Percentiles rank a stretch among this genome's conserved stretches.
phyloP scores from a whole-genome alignment of 352 stramenopile genomes.

The Pythium biforme region DNA sequence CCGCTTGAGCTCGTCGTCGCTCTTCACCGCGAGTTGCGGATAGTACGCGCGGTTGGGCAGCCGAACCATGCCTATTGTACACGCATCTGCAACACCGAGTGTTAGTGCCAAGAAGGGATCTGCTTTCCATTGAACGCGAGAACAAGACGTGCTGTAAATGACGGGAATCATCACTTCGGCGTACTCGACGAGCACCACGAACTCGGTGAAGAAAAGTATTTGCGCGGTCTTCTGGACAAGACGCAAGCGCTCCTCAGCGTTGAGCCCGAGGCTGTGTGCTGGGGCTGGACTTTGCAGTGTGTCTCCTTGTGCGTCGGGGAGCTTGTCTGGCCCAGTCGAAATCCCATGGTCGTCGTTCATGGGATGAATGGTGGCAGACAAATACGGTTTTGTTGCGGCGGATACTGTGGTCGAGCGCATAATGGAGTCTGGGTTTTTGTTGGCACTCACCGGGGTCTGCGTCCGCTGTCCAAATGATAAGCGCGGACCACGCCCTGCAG shows the following conservation, averaged over 20 bases:
- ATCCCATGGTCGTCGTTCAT: no score
- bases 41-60: conserved; percentile 13
- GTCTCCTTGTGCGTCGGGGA: no score
- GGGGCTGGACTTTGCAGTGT: no score
- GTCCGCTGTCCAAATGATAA: not conserved
- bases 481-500: not conserved
- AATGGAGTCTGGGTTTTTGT: no score
- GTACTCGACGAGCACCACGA: not conserved
- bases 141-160: not conserved
- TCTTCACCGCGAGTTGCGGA: not conserved
- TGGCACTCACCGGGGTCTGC: no score
- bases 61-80: conserved; percentile 3
- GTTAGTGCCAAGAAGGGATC: not conserved
- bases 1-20: conserved; percentile 1
- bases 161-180: not conserved
- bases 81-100: not conserved
- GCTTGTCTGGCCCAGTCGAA: no score
- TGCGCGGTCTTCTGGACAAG: not conserved
- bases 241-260: not conserved
- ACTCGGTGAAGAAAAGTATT: not conserved
- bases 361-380: no score
- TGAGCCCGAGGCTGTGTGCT: not conserved
- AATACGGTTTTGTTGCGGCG: no score
- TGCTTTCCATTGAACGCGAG: not conserved
- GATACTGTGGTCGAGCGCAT: no score